Conservation (phyloP, 2,329 filamentous ascomycete species). For the Fusarium brevicatenulatum region DNA sequence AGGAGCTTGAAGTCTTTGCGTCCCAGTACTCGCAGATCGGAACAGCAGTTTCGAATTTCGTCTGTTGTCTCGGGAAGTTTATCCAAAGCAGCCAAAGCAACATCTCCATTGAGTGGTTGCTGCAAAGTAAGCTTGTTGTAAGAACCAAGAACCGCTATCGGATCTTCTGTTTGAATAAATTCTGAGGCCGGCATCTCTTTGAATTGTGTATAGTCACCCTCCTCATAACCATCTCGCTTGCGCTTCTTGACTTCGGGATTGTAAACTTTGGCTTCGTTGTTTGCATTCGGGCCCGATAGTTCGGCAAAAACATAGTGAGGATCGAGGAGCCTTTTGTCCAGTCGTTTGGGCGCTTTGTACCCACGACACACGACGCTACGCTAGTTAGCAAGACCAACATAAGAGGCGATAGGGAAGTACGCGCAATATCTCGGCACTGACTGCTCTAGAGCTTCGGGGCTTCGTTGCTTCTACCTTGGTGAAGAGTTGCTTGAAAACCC, state of each 20-base stretch:
- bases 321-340: slow-evolving; percentile 56
- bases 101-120: slow-evolving; percentile 81
- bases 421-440: too few relatives aligned
- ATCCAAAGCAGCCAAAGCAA: slow-evolving; percentile 85
- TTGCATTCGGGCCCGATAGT: slow-evolving; percentile 80
- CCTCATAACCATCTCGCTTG: slow-evolving; percentile 97
- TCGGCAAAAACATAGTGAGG: slow-evolving; percentile 92
- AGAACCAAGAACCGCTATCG: slow-evolving; percentile 88
- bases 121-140: slow-evolving; percentile 87
- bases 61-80: slow-evolving; percentile 87
- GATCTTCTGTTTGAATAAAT: slow-evolving; percentile 93
- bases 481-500: slow-evolving; percentile 66
- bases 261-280: slow-evolving; percentile 98
- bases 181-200: slow-evolving; percentile 90
- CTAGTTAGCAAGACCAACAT: too few relatives aligned
- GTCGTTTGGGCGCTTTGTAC: too few relatives aligned
- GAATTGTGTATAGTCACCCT: slow-evolving; percentile 92
- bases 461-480: slow-evolving; percentile 75
- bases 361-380: slow-evolving; percentile 63
- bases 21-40: slow-evolving; percentile 88
- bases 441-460: too few relatives aligned
- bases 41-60: slow-evolving; percentile 82
- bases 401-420: too few relatives aligned
- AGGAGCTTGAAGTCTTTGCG: slow-evolving; percentile 94
- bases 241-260: slow-evolving; percentile 98